Evolutionary conservation across 2,329 filamentous ascomycete species (phyloP), one percentile per base, ranked within the genome.

Genomic region (Monosporascus sp.): DNA sequence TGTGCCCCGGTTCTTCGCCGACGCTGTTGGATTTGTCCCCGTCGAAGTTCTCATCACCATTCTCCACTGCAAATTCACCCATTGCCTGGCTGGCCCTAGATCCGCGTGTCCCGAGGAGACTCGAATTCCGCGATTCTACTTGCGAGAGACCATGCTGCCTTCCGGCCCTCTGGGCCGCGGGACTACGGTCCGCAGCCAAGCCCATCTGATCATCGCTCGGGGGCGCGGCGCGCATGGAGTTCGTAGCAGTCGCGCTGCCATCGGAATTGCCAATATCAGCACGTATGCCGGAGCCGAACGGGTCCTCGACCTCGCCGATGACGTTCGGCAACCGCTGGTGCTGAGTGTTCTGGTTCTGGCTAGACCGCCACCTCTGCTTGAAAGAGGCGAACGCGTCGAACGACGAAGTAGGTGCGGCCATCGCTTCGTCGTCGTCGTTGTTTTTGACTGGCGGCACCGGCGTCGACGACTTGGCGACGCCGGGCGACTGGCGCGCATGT

Each of bases 381-480:
- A 64, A 43, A 17, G 58, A 53, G 35, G 54, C 50, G 16, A 59
- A 58, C 8, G 58, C 52, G 14, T 57, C 49, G 38, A 59, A 55
- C 20, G 54, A 54, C 27, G 52, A 56, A 17, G 55, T 58, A n/a
- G 58, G 55, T 5, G 51, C n/a, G 43, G 16, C n/a, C 35, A 37
- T 49, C 53, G 16, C 49, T 44, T 35, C 52, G 9, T 43, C 16
- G 16, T 35, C 16, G 20, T 47, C 16, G n/a, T n/a, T 16, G 14
- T 19, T 7, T 2, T 3, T 11, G 2, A 20, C 6, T 1, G 38
- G 8, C 16, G 38, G 7, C 38, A 41, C 52, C 7, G 57, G 62
- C 37, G 57, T 57, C 24, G 65, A 63, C 27, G 65, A 68, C 43
- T 60, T 62, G 2, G 58, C 37, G 8, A 61, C 47, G 37, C 27